phyloP scores from a whole-genome alignment of 768 basidiomycete genomes.

The Phlegmacium glaucopus region DNA sequence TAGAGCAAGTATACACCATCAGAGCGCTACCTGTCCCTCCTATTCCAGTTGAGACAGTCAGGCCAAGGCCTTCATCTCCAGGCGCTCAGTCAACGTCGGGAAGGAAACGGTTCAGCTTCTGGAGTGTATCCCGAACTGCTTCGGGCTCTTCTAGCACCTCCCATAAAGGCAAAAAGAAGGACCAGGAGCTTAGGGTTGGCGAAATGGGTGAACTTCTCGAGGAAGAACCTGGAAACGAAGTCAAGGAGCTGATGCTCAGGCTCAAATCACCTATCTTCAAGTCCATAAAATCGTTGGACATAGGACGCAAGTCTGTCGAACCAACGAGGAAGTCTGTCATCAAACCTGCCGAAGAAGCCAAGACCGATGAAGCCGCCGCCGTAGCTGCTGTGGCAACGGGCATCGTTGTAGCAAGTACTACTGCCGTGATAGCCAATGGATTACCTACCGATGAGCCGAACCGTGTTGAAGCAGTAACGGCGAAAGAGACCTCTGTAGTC shows the following conservation, averaged over 20 bases:
- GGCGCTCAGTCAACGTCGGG: conserved; percentile 35
- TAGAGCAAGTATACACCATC: conserved; percentile 57
- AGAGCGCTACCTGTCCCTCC: conserved; percentile 24
- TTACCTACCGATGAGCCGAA: conserved; percentile 7
- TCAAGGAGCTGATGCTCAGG: conserved; percentile 15
- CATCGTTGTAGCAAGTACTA: conserved; percentile 18
- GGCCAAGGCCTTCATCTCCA: conserved; percentile 38
- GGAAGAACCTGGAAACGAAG: conserved; percentile 33
- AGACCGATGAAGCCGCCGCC: conserved; percentile 4
- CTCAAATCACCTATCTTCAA: conserved; percentile 28
- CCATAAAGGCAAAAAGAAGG: conserved; percentile 33
- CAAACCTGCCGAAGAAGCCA: conserved; percentile 1
- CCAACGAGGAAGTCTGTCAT: not conserved
- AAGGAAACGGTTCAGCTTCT: conserved; percentile 65
- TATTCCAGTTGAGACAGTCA: not conserved
- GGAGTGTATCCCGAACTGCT: conserved; percentile 34
- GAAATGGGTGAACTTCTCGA: conserved; percentile 70
- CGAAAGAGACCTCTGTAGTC: not conserved
- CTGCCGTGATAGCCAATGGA: conserved; percentile 1
- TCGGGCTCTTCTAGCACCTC: conserved; percentile 28
- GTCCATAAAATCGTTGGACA: conserved; percentile 26
- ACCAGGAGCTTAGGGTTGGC: conserved; percentile 42
- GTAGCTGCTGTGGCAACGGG: conserved; percentile 17
- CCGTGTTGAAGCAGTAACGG: conserved; percentile 1
- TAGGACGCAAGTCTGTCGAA: conserved; percentile 8